Evolutionary conservation across 257 asterid genomes (phyloP), one percentile per base, ranked within the genome.

Genomic region (Solanum acaule): DNA sequence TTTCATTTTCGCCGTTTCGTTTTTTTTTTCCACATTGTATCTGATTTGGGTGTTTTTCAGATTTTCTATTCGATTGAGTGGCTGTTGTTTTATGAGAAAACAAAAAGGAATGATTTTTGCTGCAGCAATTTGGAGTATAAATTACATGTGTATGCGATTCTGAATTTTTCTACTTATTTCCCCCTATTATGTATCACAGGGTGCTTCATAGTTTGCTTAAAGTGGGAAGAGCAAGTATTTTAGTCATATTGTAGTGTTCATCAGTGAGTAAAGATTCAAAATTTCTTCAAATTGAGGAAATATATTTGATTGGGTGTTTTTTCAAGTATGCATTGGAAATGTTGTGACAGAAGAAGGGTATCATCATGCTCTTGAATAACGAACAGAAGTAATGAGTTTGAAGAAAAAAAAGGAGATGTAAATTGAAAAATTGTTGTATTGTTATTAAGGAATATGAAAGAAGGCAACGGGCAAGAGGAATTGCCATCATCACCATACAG

Each of bases 401-500:
- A 35, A 9, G 23, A 33, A 35, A 40, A 52, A 73, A 35, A 22
- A 9, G 14, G 59, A 77, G 29, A 77, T 29, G 63, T 73, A 56
- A 88, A 76, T 86, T 87, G 72, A 46, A 27, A 40, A 23, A 85
- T 63, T 88, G 84, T 88, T 85, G 88, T 89, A 90, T 33, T 88
- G 83, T 89, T 86, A 73, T 86, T 67, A 93, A 88, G 93, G 94
- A 79, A 86, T 88, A 83, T 81, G 87, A 95, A 92, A 84, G 91
- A 88, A 35, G 92, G 87, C 56, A 90, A 89, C 34, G 34, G 81
- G 81, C 89, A 84, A 75, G 94, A 93, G 1, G 95, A 92, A 37
- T 91, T 91, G 78, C 93, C 93, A 70, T 89, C 94, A 49, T 93
- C 98, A 3, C 95, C 96, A 10, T 89, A 90, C 44, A 92, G 91